Evolutionary conservation across 1,284 basidiomycete species (phyloP).

Genomic region (Rhodotorula sp.): DNA sequence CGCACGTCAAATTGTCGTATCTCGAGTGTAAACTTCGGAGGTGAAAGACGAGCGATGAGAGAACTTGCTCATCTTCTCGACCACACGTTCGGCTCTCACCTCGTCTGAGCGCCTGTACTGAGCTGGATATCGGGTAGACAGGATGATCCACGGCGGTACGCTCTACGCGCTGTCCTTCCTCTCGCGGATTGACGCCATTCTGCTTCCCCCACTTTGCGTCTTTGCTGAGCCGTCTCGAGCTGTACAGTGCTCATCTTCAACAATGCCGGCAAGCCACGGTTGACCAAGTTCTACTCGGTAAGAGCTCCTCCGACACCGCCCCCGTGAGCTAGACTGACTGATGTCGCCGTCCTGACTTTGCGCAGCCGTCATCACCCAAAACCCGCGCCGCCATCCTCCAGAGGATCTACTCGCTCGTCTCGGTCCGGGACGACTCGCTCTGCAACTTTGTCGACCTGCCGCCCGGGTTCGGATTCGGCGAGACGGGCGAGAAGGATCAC

Average conservation of each 20-base stretch:
- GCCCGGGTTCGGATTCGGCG: slow-evolving; percentile 18
- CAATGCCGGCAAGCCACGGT: slow-evolving; percentile 79
- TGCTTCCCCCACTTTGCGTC: neutral
- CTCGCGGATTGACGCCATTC: neutral
- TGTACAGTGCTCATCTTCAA: slow-evolving; percentile 56
- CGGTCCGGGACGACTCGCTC: slow-evolving; percentile 41
- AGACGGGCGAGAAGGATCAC: slow-evolving; percentile 37
- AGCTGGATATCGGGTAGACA: too few relatives aligned
- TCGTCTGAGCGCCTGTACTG: too few relatives aligned
- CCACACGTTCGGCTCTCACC: too few relatives aligned
- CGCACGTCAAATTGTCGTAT: too few relatives aligned
- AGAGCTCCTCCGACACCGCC: neutral
- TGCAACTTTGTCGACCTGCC: slow-evolving; percentile 47
- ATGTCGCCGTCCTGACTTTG: slow-evolving; percentile 54
- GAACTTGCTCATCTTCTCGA: too few relatives aligned
- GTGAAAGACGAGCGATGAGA: too few relatives aligned
- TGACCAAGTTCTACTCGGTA: slow-evolving; percentile 85
- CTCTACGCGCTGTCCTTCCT: too few relatives aligned
- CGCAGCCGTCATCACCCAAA: slow-evolving; percentile 62
- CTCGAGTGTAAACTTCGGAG: too few relatives aligned
- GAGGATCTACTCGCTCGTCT: slow-evolving; percentile 42
- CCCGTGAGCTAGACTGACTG: neutral
- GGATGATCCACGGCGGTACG: slow-evolving; percentile 31
- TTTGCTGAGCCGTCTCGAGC: too few relatives aligned
- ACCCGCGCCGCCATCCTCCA: slow-evolving; percentile 38